Percentiles rank a stretch among this genome's conserved stretches.
phyloP scores from a whole-genome alignment of 2,329 filamentous ascomycete species.

The Fonsecaea multimorphosa region DNA sequence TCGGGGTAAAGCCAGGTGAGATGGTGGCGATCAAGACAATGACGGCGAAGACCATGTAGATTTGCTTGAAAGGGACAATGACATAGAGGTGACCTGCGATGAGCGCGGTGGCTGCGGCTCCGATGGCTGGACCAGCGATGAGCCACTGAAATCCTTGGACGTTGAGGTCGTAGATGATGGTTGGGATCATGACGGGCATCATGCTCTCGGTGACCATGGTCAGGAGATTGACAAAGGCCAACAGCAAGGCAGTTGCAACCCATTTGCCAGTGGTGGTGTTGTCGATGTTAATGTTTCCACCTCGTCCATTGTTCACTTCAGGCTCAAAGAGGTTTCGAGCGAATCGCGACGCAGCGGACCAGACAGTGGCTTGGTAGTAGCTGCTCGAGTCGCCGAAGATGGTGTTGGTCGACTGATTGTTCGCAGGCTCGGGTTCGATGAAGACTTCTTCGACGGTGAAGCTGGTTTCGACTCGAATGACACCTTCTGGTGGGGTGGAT shows the following conservation, averaged over 20 bases:
- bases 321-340: constrained; percentile 6
- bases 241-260: constrained; percentile 23
- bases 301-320: not conserved
- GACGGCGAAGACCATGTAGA: constrained; percentile 25
- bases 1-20: constrained; percentile 21
- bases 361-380: constrained; percentile 14
- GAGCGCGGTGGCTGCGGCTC: constrained; percentile 28
- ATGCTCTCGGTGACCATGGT: constrained; percentile 26
- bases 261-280: constrained; percentile 7
- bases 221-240: constrained; percentile 28
- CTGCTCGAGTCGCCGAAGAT: constrained; percentile 18
- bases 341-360: constrained; percentile 11
- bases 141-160: constrained; percentile 33
- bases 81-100: constrained; percentile 31
- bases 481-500: constrained; percentile 11
- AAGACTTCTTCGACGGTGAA: constrained; percentile 18
- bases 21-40: constrained; percentile 26
- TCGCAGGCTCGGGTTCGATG: not conserved
- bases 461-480: constrained; percentile 16
- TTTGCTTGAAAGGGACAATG: constrained; percentile 25
- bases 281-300: not conserved
- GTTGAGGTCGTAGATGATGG: constrained; percentile 28
- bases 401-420: not conserved
- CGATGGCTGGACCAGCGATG: constrained; percentile 28
- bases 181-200: constrained; percentile 28